phyloP scores from a whole-genome alignment of 1,284 basidiomycete genomes.

The Neonothopanus nambi region DNA sequence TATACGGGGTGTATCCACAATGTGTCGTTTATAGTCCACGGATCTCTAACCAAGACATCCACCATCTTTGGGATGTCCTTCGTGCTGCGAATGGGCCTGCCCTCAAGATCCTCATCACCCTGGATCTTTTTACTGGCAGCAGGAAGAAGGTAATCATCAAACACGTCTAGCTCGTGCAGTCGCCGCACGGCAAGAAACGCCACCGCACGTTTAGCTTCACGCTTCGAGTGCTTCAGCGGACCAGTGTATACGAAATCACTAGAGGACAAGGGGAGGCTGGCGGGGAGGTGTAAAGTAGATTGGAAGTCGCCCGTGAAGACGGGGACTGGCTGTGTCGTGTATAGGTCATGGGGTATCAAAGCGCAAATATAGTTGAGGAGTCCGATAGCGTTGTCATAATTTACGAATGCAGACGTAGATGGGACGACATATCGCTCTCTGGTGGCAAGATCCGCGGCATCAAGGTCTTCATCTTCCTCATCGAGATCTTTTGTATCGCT shows the following conservation, averaged over 20 bases:
- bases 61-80: conserved; percentile 51
- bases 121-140: conserved; percentile 42
- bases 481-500: conserved; percentile 31
- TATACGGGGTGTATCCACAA: conserved; percentile 63
- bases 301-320: conserved; percentile 52
- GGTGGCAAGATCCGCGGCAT: conserved; percentile 54
- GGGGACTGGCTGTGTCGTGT: conserved; percentile 63
- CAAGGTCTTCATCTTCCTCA: conserved; percentile 45
- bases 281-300: conserved; percentile 16
- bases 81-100: conserved; percentile 41
- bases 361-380: conserved; percentile 74
- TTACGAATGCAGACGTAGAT: conserved; percentile 72
- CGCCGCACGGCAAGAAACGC: conserved; percentile 74
- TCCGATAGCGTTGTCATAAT: conserved; percentile 70
- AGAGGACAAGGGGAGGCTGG: conserved; percentile 54
- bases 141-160: conserved; percentile 80
- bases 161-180: conserved; percentile 68
- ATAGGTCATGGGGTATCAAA: conserved; percentile 71
- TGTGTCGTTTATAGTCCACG: conserved; percentile 54
- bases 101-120: conserved; percentile 54
- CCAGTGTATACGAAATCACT: conserved; percentile 58
- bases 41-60: conserved; percentile 56
- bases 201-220: conserved; percentile 77
- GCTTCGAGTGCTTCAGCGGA: conserved; percentile 61
- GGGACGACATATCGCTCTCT: conserved; percentile 73